These are phyloP conservation scores for Mycena galopus DNA, from an alignment of 768 basidiomycete species.

Conservation along the genomic window DNA sequence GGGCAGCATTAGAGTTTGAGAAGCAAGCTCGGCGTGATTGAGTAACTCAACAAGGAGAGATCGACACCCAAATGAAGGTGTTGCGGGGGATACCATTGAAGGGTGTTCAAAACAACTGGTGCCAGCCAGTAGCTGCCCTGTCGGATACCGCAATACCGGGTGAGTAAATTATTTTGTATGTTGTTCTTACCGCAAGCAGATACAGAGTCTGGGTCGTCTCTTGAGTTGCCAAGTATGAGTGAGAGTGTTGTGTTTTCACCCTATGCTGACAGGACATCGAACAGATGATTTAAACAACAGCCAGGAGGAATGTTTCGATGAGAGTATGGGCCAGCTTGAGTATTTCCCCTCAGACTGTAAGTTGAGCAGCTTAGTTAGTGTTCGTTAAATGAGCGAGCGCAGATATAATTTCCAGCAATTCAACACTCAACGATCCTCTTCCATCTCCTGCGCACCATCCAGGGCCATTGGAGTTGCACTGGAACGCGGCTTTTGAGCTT, in stretches of 20 bases:
- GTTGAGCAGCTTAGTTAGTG: neutral
- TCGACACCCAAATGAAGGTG: too few species aligned
- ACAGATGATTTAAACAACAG: neutral
- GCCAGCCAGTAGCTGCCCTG: too few species aligned
- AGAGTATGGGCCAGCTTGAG: constrained; percentile 4
- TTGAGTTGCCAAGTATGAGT: too few species aligned
- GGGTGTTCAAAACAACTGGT: too few species aligned
- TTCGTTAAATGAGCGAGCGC: neutral
- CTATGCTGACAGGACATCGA: neutral
- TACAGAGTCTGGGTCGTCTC: too few species aligned
- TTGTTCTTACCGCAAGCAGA: too few species aligned
- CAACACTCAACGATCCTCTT: neutral
- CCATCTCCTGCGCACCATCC: constrained; percentile 3
- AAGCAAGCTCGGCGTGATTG: constrained; percentile 21
- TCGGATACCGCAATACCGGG: too few species aligned
- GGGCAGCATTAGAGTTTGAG: constrained; percentile 10
- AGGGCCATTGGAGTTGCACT: neutral
- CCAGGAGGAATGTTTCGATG: neutral
- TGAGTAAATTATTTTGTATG: too few species aligned
- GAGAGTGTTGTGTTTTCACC: too few species aligned
- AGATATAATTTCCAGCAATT: neutral
- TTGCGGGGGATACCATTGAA: too few species aligned
- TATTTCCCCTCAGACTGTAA: neutral
- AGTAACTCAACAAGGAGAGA: neutral
- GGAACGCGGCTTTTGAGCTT: neutral